phyloP scores from a whole-genome alignment of 2,329 filamentous ascomycete genomes.

The Xylariaceae sp. region DNA sequence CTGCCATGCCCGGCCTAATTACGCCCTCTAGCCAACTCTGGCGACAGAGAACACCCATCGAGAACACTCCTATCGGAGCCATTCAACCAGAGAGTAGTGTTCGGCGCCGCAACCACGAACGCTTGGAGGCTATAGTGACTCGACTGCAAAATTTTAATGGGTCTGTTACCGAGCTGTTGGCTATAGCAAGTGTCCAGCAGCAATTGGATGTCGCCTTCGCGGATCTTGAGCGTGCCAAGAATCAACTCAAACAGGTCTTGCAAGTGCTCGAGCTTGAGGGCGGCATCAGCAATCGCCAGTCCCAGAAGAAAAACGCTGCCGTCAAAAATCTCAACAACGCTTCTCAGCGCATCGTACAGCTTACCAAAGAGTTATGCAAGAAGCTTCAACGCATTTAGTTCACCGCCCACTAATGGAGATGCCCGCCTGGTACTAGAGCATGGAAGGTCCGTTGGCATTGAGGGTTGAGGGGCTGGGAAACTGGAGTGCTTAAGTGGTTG shows the following conservation, averaged over 20 bases:
- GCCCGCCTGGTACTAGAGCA: not conserved
- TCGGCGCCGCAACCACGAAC: slow-evolving; percentile 14
- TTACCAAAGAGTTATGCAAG: slow-evolving; percentile 10
- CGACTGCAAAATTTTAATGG: slow-evolving; percentile 17
- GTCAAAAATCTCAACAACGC: slow-evolving; percentile 8
- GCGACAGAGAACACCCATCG: not conserved
- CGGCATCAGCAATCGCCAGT: slow-evolving; percentile 13
- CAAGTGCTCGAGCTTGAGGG: slow-evolving; percentile 12
- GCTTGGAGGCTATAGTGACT: slow-evolving; percentile 6
- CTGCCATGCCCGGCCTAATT: not conserved
- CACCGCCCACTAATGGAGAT: not conserved
- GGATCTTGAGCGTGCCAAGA: slow-evolving; percentile 13
- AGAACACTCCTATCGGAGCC: not conserved
- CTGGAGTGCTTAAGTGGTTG: not conserved
- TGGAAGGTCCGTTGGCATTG: not conserved
- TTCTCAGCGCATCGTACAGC: slow-evolving; percentile 10
- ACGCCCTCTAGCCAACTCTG: not conserved
- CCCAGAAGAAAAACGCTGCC: slow-evolving; percentile 8
- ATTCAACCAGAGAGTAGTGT: not conserved
- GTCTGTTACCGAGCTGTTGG: slow-evolving; percentile 14
- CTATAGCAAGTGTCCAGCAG: slow-evolving; percentile 14
- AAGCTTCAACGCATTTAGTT: not conserved
- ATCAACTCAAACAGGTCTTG: slow-evolving; percentile 12
- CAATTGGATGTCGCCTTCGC: slow-evolving; percentile 14
- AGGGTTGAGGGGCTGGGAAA: not conserved